Base-by-base conservation (phyloP, 2,329 filamentous ascomycete species). In the Dothideomycetes sp. region DNA sequence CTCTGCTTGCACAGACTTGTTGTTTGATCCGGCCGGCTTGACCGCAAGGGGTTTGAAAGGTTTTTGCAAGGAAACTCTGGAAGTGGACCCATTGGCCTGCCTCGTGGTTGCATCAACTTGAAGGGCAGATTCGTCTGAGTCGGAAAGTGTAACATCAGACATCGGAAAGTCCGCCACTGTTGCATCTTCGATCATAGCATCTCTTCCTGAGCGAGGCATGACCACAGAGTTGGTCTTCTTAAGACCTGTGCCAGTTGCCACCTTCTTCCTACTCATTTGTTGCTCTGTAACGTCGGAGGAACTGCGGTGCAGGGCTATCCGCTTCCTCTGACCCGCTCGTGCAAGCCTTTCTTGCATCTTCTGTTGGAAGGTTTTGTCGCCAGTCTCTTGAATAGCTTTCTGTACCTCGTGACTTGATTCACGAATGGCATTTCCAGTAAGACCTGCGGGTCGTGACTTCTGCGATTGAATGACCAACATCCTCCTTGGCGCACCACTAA, bases 381-480 rank as follows among this genome's bases (percentile, higher is more conserved):
- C 49, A 7, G 30, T 38, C 28, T 12, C 24, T 27, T 34, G 33
- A 19, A 40, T 15, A 4, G 16, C 8, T 4, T 16, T 33, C 27
- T 47, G 45, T 24, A n/a, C 16, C 15, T 15, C 10, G 7, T 8
- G 10, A 16, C 11, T 10, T 13, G 6, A 10, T n/a, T 28, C n/a
- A 12, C 11, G 35, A 8, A 3, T 17, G 2, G 22, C 12, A 16
- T n/a, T 12, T 27, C 17, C 29, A 3, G 16, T 29, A 4, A 22
- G 22, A 25, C 27, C 37, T 19, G 41, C 16, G 15, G 30, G 20
- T 12, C 45, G 42, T 8, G 45, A 27, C 5, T 53, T 50, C 13
- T 58, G 48, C n/a, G 59, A 51, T 39, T 68, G 63, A 41, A 64
- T 69, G 1, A 68, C 46, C 10, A 70, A 50, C 43, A 57, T 66